Conservation (phyloP, 257 asterid species). For the Penstemon newberryi region DNA sequence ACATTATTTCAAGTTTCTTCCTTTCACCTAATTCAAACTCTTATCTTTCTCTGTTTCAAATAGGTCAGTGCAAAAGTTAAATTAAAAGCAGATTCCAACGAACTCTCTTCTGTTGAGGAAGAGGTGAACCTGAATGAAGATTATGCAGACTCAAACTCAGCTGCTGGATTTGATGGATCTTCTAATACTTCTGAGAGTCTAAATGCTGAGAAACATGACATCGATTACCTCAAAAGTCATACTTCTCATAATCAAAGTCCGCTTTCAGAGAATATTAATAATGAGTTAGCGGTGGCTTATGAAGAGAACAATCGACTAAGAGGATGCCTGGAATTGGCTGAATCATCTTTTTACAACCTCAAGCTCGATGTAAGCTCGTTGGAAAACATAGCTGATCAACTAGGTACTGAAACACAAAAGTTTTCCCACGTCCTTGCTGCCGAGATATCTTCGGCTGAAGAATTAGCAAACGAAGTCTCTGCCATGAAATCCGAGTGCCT, state of each 20-base stretch:
- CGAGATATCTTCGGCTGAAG: conserved; percentile 65
- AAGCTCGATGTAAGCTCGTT: conserved; percentile 77
- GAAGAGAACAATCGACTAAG: conserved; percentile 75
- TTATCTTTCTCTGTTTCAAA: conserved; percentile 22
- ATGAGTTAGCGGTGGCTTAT: conserved; percentile 58
- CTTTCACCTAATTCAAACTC: neutral
- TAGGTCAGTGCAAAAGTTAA: conserved; percentile 63
- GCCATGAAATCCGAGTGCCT: conserved; percentile 67
- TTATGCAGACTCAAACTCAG: conserved; percentile 60
- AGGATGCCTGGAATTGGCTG: conserved; percentile 75
- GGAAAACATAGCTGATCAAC: conserved; percentile 71
- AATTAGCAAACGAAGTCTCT: conserved; percentile 62
- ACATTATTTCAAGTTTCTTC: conserved; percentile 4
- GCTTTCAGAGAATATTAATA: conserved; percentile 40
- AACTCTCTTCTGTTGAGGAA: conserved; percentile 70
- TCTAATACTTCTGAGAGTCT: conserved; percentile 86
- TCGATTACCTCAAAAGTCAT: conserved; percentile 51
- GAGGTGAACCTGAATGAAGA: conserved; percentile 60
- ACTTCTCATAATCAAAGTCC: conserved; percentile 45
- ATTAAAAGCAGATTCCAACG: conserved; percentile 61
- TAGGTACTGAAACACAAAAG: conserved; percentile 65
- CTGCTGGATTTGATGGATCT: conserved; percentile 72
- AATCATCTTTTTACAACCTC: conserved; percentile 68
- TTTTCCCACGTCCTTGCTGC: conserved; percentile 52
- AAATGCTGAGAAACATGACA: conserved; percentile 68